A percentile compares a stretch with the other conserved stretches of the same genome.
These are phyloP conservation scores for Arabis hirsuta DNA, from an alignment of 345 rosid genomes.

Conservation along the genomic window DNA sequence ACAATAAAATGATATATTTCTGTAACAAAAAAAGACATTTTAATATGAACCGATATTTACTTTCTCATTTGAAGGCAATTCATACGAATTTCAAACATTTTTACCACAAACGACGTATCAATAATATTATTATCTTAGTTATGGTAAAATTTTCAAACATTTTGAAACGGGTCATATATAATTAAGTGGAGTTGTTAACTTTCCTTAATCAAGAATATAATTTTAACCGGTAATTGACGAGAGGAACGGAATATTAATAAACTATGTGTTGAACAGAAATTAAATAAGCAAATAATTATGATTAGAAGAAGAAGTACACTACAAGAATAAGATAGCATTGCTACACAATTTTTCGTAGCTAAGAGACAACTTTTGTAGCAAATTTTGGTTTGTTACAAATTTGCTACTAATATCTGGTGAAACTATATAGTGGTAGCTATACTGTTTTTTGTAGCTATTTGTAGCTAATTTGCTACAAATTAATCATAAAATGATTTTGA, in stretches of 20 bases:
- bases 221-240: background rate
- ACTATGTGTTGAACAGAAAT: background rate
- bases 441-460: too few species aligned
- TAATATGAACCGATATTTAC: too few species aligned
- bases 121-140: background rate
- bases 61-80: too few species aligned
- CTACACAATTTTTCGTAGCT: too few species aligned
- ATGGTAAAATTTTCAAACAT: constrained; percentile 22
- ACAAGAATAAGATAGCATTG: too few species aligned
- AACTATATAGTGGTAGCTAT: too few species aligned
- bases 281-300: constrained; percentile 7
- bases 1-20: background rate
- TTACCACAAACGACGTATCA: constrained; percentile 14
- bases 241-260: background rate
- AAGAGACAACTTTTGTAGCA: too few species aligned
- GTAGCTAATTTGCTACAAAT: too few species aligned
- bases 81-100: background rate
- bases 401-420: too few species aligned
- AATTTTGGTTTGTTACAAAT: too few species aligned
- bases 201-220: constrained; percentile 2
- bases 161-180: constrained; percentile 26
- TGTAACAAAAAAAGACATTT: background rate
- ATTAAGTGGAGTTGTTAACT: constrained; percentile 37
- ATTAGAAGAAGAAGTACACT: background rate
- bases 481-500: too few species aligned